Base-by-base conservation (phyloP, 1,284 basidiomycete species). In the Agaricales sp. region DNA sequence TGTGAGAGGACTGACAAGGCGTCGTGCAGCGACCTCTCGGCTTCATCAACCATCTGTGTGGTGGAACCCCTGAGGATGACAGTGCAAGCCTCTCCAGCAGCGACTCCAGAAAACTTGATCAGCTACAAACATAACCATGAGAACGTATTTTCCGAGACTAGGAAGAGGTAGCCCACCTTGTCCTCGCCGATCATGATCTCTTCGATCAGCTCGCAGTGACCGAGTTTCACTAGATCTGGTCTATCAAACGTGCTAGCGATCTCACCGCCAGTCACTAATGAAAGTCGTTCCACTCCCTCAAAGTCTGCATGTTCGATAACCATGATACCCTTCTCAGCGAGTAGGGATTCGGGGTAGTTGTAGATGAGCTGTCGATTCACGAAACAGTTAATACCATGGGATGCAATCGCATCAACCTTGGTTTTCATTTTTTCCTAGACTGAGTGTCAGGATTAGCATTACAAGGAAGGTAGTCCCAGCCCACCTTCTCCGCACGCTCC, bases 181-280 rank as follows among this genome's bases (percentile, higher is more conserved):
- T 99, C 95, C 70, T 99, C 96, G 37, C 96, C 96, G 58, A 99
- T 98, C 79, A 99, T 98, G 57, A 99, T 87, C 71, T 99, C 96
- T 69, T 99, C 94, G 54, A 99, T 98, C 53, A 91, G 64, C 54
- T 97, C 94, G 64, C 95, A 99, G 46, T 78, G 77, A 20, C 96
- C 96, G 13, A 99, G 81, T 66, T 92, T 92, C 53, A 99, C 93
- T 45, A 91, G 78, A 59, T 96, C 92, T 0, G 96, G 92, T 23
- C 86, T 76, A 51, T 97, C 95, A 59, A 99, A 99, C 0, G 95
- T 98, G 57, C 85, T 90, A 0, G 92, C 87, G 56, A 99, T 98
- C 70, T 99, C 96, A 45, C 96, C 96, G 14, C 96, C 96, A 12
- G 95, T 98, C 19, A 99, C 96, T 3, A 99, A 76, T 0, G 93